Evolutionary conservation across 805 yeast genomes (phyloP).

Genomic region (Saccharomycopsis synnaedendra): DNA sequence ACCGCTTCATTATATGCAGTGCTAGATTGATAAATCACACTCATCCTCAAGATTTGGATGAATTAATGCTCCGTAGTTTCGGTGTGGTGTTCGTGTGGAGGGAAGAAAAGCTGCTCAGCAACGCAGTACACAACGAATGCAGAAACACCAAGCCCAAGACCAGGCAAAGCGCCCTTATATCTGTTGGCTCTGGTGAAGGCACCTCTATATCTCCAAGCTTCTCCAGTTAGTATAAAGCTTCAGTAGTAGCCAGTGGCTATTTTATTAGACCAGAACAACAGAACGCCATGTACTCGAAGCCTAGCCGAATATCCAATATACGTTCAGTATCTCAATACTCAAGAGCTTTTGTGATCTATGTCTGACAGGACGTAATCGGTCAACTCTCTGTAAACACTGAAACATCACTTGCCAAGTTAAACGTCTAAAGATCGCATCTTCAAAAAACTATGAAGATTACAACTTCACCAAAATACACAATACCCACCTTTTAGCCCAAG

Average conservation of each 20-base stretch:
- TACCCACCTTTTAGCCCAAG: conserved; percentile 39
- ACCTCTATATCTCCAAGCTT: conserved; percentile 86
- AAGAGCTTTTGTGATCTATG: not conserved
- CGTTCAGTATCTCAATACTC: too few relatives aligned
- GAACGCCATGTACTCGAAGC: too few relatives aligned
- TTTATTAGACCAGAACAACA: not conserved
- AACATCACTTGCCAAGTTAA: not conserved
- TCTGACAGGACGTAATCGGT: not conserved
- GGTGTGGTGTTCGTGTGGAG: conserved; percentile 13
- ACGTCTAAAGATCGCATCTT: too few relatives aligned
- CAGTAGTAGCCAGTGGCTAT: conserved; percentile 4
- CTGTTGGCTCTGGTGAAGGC: conserved; percentile 63
- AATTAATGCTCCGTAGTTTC: conserved; percentile 10
- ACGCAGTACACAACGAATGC: conserved; percentile 59
- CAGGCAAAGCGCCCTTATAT: conserved; percentile 66
- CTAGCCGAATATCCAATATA: too few relatives aligned
- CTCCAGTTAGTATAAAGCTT: conserved; percentile 31
- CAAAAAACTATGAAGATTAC: too few relatives aligned
- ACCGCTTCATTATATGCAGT: too few relatives aligned
- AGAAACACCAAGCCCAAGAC: conserved; percentile 65
- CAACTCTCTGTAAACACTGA: not conserved
- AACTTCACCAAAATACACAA: not conserved
- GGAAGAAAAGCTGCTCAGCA: conserved; percentile 21
- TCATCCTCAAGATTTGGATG: too few relatives aligned
- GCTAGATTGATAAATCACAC: too few relatives aligned